Evolutionary conservation across 2,329 filamentous ascomycete genomes (phyloP).

Genomic region (Alternaria brassicae): DNA sequence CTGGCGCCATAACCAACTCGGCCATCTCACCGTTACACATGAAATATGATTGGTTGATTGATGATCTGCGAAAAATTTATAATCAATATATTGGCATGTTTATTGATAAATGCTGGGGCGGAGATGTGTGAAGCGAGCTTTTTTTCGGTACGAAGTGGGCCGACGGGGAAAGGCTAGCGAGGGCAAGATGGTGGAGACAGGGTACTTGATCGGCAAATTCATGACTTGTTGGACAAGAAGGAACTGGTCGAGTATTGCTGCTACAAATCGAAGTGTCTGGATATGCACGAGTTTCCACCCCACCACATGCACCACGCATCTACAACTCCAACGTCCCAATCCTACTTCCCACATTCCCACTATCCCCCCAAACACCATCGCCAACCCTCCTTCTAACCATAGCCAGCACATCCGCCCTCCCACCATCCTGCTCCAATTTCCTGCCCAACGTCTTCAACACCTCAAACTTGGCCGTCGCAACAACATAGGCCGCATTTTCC

Average conservation of each 20-base stretch:
- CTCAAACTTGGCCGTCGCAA: constrained; percentile 65
- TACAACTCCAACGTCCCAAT: constrained; percentile 55
- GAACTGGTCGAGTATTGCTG: too few relatives aligned
- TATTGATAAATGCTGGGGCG: background rate
- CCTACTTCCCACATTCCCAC: constrained; percentile 53
- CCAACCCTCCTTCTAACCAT: constrained; percentile 53
- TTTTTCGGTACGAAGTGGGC: background rate
- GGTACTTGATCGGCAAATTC: too few relatives aligned
- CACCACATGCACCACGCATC: too few relatives aligned
- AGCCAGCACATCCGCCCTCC: constrained; percentile 50
- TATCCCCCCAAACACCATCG: constrained; percentile 53
- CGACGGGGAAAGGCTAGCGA: too few relatives aligned
- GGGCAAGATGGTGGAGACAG: background rate
- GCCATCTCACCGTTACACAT: background rate
- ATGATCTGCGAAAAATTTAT: background rate
- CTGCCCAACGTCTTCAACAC: constrained; percentile 59
- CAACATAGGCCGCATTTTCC: constrained; percentile 64
- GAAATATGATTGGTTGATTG: background rate
- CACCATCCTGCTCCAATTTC: constrained; percentile 50
- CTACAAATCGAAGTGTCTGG: too few relatives aligned
- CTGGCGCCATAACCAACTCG: background rate
- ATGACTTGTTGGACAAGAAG: too few relatives aligned
- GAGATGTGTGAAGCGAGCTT: background rate
- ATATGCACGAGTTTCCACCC: too few relatives aligned
- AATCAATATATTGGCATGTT: background rate